A percentile compares a stretch with the other conserved stretches of the same genome.
phyloP scores from a whole-genome alignment of 768 basidiomycete genomes.

The Scleroderma bovista region DNA sequence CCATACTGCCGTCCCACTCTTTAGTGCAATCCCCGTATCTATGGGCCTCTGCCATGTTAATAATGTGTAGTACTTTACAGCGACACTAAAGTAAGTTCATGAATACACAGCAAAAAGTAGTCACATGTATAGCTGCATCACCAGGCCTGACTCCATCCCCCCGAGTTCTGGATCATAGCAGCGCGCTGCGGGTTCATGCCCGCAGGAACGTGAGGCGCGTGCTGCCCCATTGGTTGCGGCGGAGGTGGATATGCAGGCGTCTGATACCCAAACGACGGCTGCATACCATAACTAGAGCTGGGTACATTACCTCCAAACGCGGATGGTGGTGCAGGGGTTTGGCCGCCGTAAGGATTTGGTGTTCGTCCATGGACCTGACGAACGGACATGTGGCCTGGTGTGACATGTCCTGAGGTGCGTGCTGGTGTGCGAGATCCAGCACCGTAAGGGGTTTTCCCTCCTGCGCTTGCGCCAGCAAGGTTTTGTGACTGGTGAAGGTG shows the following conservation, averaged over 20 bases:
- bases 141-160: conserved; percentile 31
- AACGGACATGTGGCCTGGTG: conserved; percentile 75
- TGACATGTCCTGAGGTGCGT: conserved; percentile 65
- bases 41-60: background rate
- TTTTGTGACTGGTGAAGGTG: conserved; percentile 77
- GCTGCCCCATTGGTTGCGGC: conserved; percentile 36
- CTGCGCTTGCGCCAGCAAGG: conserved; percentile 43
- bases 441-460: conserved; percentile 77
- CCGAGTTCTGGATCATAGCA: conserved; percentile 53
- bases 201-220: conserved; percentile 42
- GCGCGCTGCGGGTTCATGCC: conserved; percentile 66
- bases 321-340: conserved; percentile 33
- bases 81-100: conserved; percentile 15
- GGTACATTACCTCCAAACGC: conserved; percentile 25
- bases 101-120: conserved; percentile 13
- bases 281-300: conserved; percentile 23
- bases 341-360: conserved; percentile 69
- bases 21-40: background rate
- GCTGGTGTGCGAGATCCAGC: conserved; percentile 74
- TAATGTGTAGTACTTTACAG: conserved; percentile 24
- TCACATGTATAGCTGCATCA: conserved; percentile 24
- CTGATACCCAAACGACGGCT: conserved; percentile 39
- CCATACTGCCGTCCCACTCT: no score
- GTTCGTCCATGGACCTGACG: conserved; percentile 64
- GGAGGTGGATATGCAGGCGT: conserved; percentile 38